Percentiles rank a stretch among this genome's conserved stretches.
Evolutionary conservation across 768 basidiomycete genomes (phyloP).

Genomic region (Chalciporus chontae): DNA sequence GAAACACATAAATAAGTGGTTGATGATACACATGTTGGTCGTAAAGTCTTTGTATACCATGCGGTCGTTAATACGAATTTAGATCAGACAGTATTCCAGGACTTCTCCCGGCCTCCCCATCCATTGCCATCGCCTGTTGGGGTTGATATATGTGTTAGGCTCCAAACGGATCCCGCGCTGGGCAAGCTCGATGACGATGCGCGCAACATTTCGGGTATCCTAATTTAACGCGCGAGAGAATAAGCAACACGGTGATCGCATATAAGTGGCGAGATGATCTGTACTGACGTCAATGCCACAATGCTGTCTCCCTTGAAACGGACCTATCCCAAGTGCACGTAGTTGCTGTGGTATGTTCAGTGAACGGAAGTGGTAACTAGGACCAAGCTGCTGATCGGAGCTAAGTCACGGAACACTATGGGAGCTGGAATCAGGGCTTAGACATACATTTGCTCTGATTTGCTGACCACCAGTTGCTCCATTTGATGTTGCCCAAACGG

Average conservation of each 20-base stretch:
- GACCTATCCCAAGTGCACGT: slow-evolving; percentile 60
- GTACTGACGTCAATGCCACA: slow-evolving; percentile 84
- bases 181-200: slow-evolving; percentile 78
- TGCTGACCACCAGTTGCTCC: slow-evolving; percentile 6
- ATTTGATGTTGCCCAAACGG: slow-evolving; percentile 35
- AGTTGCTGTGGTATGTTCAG: slow-evolving; percentile 78
- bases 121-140: slow-evolving; percentile 74
- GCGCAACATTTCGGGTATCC: slow-evolving; percentile 89
- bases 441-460: slow-evolving; percentile 17
- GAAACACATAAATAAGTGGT: background rate
- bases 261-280: slow-evolving; percentile 1
- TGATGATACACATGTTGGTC: slow-evolving; percentile 1
- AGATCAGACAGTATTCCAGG: slow-evolving; percentile 42
- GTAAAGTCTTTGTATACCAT: slow-evolving; percentile 12
- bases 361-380: slow-evolving; percentile 22
- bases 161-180: slow-evolving; percentile 61
- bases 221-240: slow-evolving; percentile 27
- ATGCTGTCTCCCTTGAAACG: slow-evolving; percentile 83
- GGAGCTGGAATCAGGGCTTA: background rate
- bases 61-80: slow-evolving; percentile 1
- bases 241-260: background rate
- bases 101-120: slow-evolving; percentile 78
- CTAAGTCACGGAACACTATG: background rate
- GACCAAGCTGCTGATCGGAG: slow-evolving; percentile 13
- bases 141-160: slow-evolving; percentile 69